phyloP scores from a whole-genome alignment of 139 green algal genomes.

The Spirogloea muscicola region DNA sequence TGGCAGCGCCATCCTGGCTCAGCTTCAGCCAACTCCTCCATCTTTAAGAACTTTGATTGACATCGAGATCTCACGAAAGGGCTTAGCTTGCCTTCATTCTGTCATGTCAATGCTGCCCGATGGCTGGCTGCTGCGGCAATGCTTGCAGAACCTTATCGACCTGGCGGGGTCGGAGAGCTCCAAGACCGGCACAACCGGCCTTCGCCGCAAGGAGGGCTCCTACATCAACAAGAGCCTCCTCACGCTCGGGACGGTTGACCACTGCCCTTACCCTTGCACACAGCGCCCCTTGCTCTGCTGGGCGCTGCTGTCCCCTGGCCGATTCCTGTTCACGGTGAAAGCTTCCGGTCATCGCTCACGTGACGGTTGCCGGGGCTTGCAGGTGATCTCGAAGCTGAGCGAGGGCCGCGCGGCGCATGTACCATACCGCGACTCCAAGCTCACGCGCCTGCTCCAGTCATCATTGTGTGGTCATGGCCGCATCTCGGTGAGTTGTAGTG shows the following conservation, averaged over 20 bases:
- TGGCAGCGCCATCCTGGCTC: too few relatives aligned
- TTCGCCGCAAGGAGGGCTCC: constrained; percentile 73
- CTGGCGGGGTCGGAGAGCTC: constrained; percentile 80
- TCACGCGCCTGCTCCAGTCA: constrained; percentile 89
- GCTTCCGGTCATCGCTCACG: constrained; percentile 91
- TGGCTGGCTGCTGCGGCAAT: background rate
- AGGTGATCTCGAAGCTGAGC: constrained; percentile 46
- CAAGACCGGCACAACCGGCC: constrained; percentile 60
- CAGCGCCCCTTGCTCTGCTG: too few relatives aligned
- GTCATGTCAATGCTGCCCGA: background rate
- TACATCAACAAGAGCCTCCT: constrained; percentile 96
- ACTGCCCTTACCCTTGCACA: too few relatives aligned
- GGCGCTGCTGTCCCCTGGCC: too few relatives aligned
- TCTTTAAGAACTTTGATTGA: background rate
- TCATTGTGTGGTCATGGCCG: constrained; percentile 75
- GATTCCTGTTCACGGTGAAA: too few relatives aligned
- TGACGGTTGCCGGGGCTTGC: constrained; percentile 63
- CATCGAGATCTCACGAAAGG: background rate
- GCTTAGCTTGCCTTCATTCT: background rate
- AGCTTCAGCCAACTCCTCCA: too few relatives aligned
- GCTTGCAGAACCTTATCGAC: constrained; percentile 77
- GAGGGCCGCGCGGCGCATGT: constrained; percentile 44
- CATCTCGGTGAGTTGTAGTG: constrained; percentile 87
- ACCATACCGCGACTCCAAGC: constrained; percentile 56
- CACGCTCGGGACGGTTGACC: constrained; percentile 90